Evolutionary conservation across 108 stramenopile genomes (phyloP).

Genomic region (Schizochytrium sp.): DNA sequence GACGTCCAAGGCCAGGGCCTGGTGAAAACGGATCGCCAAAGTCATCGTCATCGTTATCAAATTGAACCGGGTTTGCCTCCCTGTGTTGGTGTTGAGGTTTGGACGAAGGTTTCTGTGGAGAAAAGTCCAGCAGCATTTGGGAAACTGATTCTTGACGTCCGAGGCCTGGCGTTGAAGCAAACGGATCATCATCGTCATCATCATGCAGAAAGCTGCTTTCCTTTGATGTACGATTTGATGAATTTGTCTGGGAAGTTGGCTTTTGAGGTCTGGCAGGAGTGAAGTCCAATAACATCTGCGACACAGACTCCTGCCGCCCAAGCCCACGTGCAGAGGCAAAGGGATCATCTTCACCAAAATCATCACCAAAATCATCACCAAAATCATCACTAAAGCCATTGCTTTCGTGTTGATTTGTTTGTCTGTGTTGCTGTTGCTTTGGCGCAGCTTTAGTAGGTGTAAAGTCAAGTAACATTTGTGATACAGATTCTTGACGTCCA

Average conservation of each 20-base stretch:
- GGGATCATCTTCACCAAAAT: neutral
- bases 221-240: too few species aligned
- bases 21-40: too few species aligned
- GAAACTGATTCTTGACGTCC: constrained; percentile 22
- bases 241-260: too few species aligned
- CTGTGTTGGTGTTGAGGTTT: too few species aligned
- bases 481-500: neutral
- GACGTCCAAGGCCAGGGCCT: too few species aligned
- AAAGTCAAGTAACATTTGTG: constrained; percentile 27
- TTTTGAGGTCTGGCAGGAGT: neutral
- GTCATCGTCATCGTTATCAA: too few species aligned
- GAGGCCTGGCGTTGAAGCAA: neutral
- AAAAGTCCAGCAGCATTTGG: neutral
- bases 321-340: neutral
- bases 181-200: constrained; percentile 24
- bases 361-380: too few species aligned
- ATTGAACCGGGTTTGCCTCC: too few species aligned
- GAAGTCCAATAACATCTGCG: neutral
- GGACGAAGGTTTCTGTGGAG: neutral
- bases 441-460: neutral
- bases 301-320: neutral
- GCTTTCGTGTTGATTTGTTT: too few species aligned
- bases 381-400: too few species aligned
- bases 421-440: too few species aligned
- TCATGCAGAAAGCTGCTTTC: neutral